A percentile compares a stretch with the other conserved stretches of the same genome.
phyloP scores from a whole-genome alignment of 306 rosid genomes.

The Quercus cerris region DNA sequence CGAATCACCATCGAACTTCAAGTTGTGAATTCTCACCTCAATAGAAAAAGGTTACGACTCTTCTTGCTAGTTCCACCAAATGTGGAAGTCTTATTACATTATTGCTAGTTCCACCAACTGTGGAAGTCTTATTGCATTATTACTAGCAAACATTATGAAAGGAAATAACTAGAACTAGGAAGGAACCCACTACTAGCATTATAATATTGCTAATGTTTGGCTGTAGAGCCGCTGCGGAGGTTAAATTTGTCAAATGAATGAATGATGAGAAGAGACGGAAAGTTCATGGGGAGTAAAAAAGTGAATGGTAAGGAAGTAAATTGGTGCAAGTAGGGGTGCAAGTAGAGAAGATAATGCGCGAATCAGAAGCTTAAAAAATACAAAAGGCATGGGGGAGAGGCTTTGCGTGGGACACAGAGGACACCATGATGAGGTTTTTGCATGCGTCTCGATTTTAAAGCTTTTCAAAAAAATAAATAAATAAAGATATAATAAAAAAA shows the following conservation, averaged over 20 bases:
- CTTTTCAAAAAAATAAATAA: neutral
- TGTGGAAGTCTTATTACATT: too few species aligned
- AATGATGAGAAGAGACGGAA: neutral
- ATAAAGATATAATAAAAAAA: neutral
- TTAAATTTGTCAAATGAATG: neutral
- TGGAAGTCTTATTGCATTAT: too few species aligned
- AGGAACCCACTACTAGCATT: too few species aligned
- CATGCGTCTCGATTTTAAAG: constrained; percentile 76
- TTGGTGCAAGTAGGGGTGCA: constrained; percentile 11
- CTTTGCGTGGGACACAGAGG: constrained; percentile 51
- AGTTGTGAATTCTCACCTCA: too few species aligned
- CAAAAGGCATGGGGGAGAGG: constrained; percentile 43
- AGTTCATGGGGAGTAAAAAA: neutral
- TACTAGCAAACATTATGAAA: too few species aligned
- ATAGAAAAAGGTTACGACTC: too few species aligned
- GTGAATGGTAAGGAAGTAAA: constrained; percentile 25
- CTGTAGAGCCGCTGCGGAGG: neutral
- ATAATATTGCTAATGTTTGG: too few species aligned
- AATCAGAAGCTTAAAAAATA: constrained; percentile 58
- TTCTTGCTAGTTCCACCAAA: too few species aligned
- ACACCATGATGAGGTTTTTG: constrained; percentile 82
- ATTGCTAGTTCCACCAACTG: too few species aligned
- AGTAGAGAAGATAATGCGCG: constrained; percentile 32
- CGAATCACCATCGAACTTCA: too few species aligned
- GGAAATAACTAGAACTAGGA: too few species aligned